Percentiles rank a stretch among this genome's conserved stretches.
Conservation (phyloP, 2,329 filamentous ascomycete species). For the Rhynchosporium secalis region DNA sequence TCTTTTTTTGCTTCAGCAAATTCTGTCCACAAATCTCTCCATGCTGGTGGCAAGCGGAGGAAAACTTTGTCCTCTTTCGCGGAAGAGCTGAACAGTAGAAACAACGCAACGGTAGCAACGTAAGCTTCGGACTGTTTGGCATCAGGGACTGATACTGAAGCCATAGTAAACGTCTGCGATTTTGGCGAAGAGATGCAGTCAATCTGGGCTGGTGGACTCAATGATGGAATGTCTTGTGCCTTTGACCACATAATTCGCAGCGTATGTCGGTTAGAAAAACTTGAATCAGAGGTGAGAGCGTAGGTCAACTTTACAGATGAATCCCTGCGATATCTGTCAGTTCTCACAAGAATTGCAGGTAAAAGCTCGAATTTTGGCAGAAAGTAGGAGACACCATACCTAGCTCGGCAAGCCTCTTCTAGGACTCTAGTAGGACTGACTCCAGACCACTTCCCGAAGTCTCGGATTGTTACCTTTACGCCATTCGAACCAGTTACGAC, state of each 20-base stretch:
- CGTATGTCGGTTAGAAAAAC: constrained; percentile 74
- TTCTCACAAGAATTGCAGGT: constrained; percentile 2
- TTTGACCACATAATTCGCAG: constrained; percentile 80
- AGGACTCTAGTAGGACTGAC: constrained; percentile 73
- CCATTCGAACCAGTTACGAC: constrained; percentile 55
- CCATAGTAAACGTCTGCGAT: constrained; percentile 71
- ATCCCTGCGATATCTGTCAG: constrained; percentile 54
- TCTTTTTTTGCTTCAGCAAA: constrained; percentile 70
- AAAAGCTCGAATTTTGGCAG: background rate
- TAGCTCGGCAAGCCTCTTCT: constrained; percentile 84
- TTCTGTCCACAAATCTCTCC: constrained; percentile 85
- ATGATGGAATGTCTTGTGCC: constrained; percentile 54
- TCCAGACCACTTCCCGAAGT: constrained; percentile 83
- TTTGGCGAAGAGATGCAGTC: constrained; percentile 44
- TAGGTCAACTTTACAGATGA: constrained; percentile 66
- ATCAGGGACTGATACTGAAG: constrained; percentile 70
- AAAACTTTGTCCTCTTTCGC: constrained; percentile 84
- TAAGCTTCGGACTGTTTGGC: constrained; percentile 82
- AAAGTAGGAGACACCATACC: constrained; percentile 47
- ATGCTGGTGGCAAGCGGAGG: constrained; percentile 73
- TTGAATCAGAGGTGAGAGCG: constrained; percentile 67
- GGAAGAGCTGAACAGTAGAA: constrained; percentile 75
- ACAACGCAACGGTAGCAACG: constrained; percentile 78
- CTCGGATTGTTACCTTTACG: constrained; percentile 62
- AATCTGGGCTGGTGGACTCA: constrained; percentile 39